Evolutionary conservation across 2,329 filamentous ascomycete species (phyloP), one percentile per base, ranked within the genome.

Genomic region (Graphiopsis chlorocephala): DNA sequence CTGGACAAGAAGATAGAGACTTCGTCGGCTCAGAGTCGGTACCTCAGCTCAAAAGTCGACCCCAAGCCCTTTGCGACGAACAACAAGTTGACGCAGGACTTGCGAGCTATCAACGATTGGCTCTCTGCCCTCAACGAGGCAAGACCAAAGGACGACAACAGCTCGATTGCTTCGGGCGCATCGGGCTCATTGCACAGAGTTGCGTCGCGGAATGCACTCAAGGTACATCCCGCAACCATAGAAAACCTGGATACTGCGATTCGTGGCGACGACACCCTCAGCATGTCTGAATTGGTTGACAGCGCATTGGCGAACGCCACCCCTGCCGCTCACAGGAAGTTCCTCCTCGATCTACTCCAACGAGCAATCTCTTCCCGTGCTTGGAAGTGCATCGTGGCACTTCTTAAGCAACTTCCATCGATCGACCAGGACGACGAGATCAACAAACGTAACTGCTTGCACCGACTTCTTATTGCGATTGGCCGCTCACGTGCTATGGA

Each of bases 361-460:
- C 83, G 91, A 66, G 85, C 90, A 1, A 91, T 95, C 64, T 89
- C 90, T 3, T 85, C 85, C 64, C 86, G 87, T 59, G 86, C 91
- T 0, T 89, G 85, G 71, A 78, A 82, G 26, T 93, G 88, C 72
- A 90, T 97, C 58, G 80, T 85, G n/a, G 85, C 85, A 65, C 83
- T 98, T 1, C 77, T 99, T 2, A 79, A 82, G 12, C 84, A 88
- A 48, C 83, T 95, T 60, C 84, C 87, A 52, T 88, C 86, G 1
- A 83, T 98, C 2, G 88, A 96, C 58, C 93, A 97, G 73, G 86
- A 90, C 2, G 91, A 96, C 70, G 95, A 98, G 73, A 92, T 99
- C 74, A 97, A 98, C 78, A 89, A 90, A 72, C 89, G 95, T 14
- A 99, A 97, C 75, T 95, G 92, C 75, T 87, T 99, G 57, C 95